Evolutionary conservation across 2,329 filamentous ascomycete genomes (phyloP), one percentile per base, ranked within the genome.

Genomic region (Pseudogymnoascus sp.): DNA sequence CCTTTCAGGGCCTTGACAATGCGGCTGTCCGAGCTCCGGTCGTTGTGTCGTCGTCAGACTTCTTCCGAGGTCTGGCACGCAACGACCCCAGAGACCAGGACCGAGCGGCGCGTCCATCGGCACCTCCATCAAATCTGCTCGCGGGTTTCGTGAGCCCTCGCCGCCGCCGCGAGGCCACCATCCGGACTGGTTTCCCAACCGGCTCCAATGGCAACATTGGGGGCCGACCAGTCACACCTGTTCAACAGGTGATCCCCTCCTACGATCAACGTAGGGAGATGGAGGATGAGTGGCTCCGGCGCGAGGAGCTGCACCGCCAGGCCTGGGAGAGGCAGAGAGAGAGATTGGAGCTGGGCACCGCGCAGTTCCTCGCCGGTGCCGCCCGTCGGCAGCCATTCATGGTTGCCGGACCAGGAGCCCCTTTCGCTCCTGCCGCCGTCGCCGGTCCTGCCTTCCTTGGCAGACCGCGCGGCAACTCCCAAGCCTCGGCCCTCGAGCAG

Each of bases 271-370:
- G 47, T 54, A 54, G 47, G 47, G 47, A 16, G 47, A 6, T 6
- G 28, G 47, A 54, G 25, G 47, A 54, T 54, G 47, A 14, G 47
- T 54, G 47, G 47, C 47, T 54, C 47, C 47, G 47, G 47, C 47
- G 28, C 47, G 47, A 32, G 47, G 47, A 54, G 47, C 47, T 12
- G 6, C 47, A 32, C 25, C 47, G 25, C 5, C n/a, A 12, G n/a
- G 47, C 30, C 9, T 18, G 47, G 47, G 47, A 54, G 47, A 43
- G 39, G 11, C 16, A 41, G 39, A 30, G 25, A 4, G 20, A n/a
- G 39, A 8, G 39, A 28, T 8, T 12, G n/a, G 43, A 32, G 47
- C 25, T 18, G 8, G n/a, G 28, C n/a, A 6, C 28, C 28, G 28
- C 2, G n/a, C n/a, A 18, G 20, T 54, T 32, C 28, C 9, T 3